phyloP scores from a whole-genome alignment of 768 basidiomycete genomes.

The Suillus subalutaceus region DNA sequence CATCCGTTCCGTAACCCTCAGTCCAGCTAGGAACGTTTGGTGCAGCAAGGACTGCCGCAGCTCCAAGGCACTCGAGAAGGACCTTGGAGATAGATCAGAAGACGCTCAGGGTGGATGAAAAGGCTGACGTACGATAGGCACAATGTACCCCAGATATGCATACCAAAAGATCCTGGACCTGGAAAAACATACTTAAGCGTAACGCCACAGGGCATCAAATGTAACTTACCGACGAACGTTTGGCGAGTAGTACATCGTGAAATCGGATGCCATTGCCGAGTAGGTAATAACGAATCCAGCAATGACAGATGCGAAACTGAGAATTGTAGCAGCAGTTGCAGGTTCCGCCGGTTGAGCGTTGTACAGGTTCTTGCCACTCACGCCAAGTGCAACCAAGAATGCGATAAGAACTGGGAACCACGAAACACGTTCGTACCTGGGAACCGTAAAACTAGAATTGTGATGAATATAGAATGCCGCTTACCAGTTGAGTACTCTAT shows the following conservation, averaged over 20 bases:
- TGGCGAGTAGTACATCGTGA: slow-evolving; percentile 68
- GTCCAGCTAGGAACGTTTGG: slow-evolving; percentile 59
- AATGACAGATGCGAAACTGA: slow-evolving; percentile 70
- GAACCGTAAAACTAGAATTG: background rate
- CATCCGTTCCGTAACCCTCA: slow-evolving; percentile 51
- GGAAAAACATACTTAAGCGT: slow-evolving; percentile 12
- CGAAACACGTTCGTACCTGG: slow-evolving; percentile 70
- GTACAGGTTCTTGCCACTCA: slow-evolving; percentile 72
- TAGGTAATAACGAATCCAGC: slow-evolving; percentile 76
- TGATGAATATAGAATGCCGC: slow-evolving; percentile 7
- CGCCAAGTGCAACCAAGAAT: slow-evolving; percentile 69
- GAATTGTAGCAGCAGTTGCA: slow-evolving; percentile 53
- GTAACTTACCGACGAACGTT: slow-evolving; percentile 56
- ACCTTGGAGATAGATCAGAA: slow-evolving; percentile 24
- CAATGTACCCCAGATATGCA: slow-evolving; percentile 64
- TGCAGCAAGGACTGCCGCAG: slow-evolving; percentile 63
- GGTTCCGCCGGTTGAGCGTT: slow-evolving; percentile 50
- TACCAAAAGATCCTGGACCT: slow-evolving; percentile 67
- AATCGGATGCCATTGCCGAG: slow-evolving; percentile 67
- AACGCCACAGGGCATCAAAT: background rate
- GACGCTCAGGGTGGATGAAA: slow-evolving; percentile 9
- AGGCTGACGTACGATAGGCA: slow-evolving; percentile 57
- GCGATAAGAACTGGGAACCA: slow-evolving; percentile 82
- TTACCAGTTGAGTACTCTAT: slow-evolving; percentile 63
- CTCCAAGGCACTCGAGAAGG: slow-evolving; percentile 60